Percentiles rank a stretch among this genome's conserved stretches.
These are phyloP conservation scores for Glarea lozoyensis DNA, from an alignment of 495 filamentous ascomycete species.

Conservation along the genomic window DNA sequence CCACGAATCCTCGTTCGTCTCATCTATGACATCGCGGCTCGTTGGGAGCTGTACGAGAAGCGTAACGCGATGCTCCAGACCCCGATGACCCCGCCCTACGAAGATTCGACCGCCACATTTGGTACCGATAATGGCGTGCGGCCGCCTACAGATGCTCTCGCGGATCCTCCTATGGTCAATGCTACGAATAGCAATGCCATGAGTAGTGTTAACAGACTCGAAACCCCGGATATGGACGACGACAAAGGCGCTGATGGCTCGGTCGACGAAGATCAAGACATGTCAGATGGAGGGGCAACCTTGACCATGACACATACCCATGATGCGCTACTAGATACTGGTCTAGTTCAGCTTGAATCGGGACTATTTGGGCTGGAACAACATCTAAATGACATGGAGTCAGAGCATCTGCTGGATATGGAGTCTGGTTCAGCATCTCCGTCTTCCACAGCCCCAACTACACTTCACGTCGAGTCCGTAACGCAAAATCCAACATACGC, in stretches of 20 bases:
- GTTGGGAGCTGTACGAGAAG: constrained; percentile 8
- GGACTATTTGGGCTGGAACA: constrained; percentile 15
- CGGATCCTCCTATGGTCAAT: neutral
- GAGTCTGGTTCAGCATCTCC: neutral
- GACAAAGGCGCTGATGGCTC: constrained; percentile 1
- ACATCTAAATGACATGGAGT: neutral
- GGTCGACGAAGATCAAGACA: constrained; percentile 17
- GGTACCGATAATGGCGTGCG: constrained; percentile 4
- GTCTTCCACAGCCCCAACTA: neutral
- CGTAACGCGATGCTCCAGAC: constrained; percentile 13
- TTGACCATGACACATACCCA: constrained; percentile 11
- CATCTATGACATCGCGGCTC: constrained; percentile 10
- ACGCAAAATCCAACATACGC: neutral
- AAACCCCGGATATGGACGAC: no score
- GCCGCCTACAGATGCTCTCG: neutral
- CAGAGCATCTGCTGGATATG: neutral
- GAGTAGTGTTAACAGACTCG: no score
- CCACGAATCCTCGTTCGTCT: constrained; percentile 12
- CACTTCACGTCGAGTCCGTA: no score
- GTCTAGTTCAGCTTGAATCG: constrained; percentile 15
- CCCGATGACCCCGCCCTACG: constrained; percentile 10
- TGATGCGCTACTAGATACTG: constrained; percentile 11
- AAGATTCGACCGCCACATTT: constrained; percentile 5
- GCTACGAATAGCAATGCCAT: neutral
- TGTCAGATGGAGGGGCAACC: constrained; percentile 14